Percentiles rank a stretch among this genome's conserved stretches.
phyloP scores from a whole-genome alignment of 2,329 filamentous ascomycete species.

The Blastomyces percursus region DNA sequence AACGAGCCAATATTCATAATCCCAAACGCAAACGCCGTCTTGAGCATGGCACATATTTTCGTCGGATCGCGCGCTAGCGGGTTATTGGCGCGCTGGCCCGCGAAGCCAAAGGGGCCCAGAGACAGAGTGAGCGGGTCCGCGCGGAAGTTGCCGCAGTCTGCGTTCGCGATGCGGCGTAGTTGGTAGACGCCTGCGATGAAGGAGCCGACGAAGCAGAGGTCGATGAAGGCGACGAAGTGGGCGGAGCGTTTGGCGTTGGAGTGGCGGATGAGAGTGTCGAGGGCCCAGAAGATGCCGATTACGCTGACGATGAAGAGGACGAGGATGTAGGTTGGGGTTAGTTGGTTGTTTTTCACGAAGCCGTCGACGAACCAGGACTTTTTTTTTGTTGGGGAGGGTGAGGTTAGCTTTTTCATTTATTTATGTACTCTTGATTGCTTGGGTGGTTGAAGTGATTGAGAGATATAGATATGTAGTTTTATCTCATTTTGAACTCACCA shows the following conservation, averaged over 20 bases:
- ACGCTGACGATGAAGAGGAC: constrained; percentile 55
- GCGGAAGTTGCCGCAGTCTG: constrained; percentile 56
- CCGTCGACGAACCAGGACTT: constrained; percentile 51
- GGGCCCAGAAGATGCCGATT: constrained; percentile 49
- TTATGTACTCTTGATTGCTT: too few relatives aligned
- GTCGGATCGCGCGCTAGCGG: constrained; percentile 45
- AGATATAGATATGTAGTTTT: not conserved
- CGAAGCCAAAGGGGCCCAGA: constrained; percentile 52
- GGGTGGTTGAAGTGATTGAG: constrained; percentile 1
- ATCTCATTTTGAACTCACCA: constrained; percentile 28
- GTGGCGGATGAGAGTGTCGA: constrained; percentile 51
- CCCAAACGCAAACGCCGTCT: constrained; percentile 75
- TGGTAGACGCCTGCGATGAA: constrained; percentile 51
- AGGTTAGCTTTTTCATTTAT: constrained; percentile 6
- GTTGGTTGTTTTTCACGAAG: constrained; percentile 45
- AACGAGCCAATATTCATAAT: constrained; percentile 84
- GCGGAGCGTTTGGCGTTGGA: constrained; percentile 48
- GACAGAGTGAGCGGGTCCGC: constrained; percentile 44
- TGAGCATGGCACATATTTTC: constrained; percentile 84
- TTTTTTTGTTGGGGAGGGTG: constrained; percentile 13
- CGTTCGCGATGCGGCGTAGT: constrained; percentile 45
- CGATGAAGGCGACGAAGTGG: constrained; percentile 49
- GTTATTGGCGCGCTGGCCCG: constrained; percentile 38
- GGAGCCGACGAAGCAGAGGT: constrained; percentile 52
- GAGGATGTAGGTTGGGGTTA: constrained; percentile 51